These are phyloP conservation scores for Euphorbia pulcherrima DNA, from an alignment of 345 rosid genomes.

Conservation along the genomic window DNA sequence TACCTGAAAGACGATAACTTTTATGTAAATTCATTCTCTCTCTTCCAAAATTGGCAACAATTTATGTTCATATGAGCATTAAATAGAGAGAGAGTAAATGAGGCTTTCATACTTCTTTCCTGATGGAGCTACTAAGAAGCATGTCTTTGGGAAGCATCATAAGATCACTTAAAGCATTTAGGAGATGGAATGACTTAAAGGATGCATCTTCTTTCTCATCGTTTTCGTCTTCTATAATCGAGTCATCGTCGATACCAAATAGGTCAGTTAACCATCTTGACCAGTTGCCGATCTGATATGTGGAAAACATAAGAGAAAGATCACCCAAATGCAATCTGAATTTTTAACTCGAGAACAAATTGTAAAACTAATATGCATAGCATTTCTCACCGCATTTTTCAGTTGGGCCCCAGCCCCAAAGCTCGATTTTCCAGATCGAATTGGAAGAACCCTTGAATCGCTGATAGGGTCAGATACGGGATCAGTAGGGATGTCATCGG, in stretches of 20 bases:
- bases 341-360: background rate
- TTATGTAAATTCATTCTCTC: background rate
- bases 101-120: slow-evolving; percentile 64
- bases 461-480: slow-evolving; percentile 91
- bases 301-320: slow-evolving; percentile 17
- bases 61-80: background rate
- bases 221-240: slow-evolving; percentile 35
- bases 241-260: slow-evolving; percentile 66
- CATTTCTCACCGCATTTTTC: slow-evolving; percentile 61
- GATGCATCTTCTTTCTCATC: slow-evolving; percentile 43
- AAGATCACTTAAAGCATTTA: slow-evolving; percentile 85
- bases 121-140: slow-evolving; percentile 60
- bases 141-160: slow-evolving; percentile 99
- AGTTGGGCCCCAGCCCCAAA: slow-evolving; percentile 90
- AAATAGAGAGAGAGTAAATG: background rate
- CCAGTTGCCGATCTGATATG: slow-evolving; percentile 86
- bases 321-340: background rate
- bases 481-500: slow-evolving; percentile 79
- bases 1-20: slow-evolving; percentile 42
- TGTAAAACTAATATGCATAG: background rate
- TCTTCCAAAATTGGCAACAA: background rate
- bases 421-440: slow-evolving; percentile 72
- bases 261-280: slow-evolving; percentile 88
- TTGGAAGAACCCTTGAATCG: slow-evolving; percentile 73
- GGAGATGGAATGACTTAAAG: slow-evolving; percentile 72